Percentiles rank a stretch among this genome's conserved stretches.
Conservation (phyloP, 2,329 filamentous ascomycete genomes). For the Parastagonospora avenae region DNA sequence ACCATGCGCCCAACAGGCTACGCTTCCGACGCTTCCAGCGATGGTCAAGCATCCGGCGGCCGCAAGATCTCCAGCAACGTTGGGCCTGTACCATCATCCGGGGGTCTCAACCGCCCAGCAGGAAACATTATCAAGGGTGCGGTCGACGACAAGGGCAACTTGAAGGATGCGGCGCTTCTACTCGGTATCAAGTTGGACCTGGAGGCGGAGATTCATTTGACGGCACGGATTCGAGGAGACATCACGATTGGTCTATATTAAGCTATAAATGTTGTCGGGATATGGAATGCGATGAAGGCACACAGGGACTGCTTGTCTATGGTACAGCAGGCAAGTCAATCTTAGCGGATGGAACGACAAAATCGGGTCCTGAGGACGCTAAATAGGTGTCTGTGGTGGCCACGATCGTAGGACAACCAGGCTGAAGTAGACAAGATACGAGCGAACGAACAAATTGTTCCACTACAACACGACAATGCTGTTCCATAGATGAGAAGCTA, state of each 20-base stretch:
- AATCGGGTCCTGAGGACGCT: too few relatives aligned
- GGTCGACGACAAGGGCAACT: slow-evolving; percentile 61
- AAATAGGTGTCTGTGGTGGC: too few relatives aligned
- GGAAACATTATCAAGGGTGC: slow-evolving; percentile 60
- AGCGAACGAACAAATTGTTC: too few relatives aligned
- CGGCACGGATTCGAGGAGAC: slow-evolving; percentile 64
- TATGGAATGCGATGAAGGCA: neutral
- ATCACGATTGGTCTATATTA: slow-evolving; percentile 65
- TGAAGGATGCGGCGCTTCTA: slow-evolving; percentile 63
- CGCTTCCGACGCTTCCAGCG: slow-evolving; percentile 46
- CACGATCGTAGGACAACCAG: too few relatives aligned
- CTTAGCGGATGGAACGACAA: too few relatives aligned
- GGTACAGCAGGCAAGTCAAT: too few relatives aligned
- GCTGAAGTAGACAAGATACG: too few relatives aligned
- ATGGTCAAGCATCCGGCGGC: slow-evolving; percentile 48
- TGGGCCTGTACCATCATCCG: slow-evolving; percentile 44
- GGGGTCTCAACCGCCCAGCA: slow-evolving; percentile 47
- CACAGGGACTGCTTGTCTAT: neutral
- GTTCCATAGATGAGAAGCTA: too few relatives aligned
- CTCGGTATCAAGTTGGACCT: slow-evolving; percentile 68
- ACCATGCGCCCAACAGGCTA: slow-evolving; percentile 38
- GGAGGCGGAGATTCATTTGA: slow-evolving; percentile 67
- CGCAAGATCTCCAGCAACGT: slow-evolving; percentile 40
- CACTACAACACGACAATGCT: too few relatives aligned
- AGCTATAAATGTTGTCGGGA: slow-evolving; percentile 10